These are phyloP conservation scores for Herpetomonas samuelpessoai DNA, from an alignment of 208 protist genomes.

Conservation along the genomic window DNA sequence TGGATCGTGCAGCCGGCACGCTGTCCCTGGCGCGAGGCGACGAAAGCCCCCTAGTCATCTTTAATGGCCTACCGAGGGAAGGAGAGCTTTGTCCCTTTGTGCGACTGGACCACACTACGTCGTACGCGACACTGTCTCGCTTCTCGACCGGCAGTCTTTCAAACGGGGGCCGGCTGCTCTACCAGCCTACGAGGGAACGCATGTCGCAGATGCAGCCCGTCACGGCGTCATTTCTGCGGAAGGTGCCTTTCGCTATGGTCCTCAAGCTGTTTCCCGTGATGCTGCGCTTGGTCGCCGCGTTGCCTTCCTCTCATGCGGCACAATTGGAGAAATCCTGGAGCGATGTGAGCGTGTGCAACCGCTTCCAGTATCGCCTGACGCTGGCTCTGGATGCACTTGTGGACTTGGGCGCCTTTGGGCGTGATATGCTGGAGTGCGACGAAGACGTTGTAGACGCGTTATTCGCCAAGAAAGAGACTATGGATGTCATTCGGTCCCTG, in stretches of 20 bases:
- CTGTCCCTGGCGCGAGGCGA: conserved; percentile 74
- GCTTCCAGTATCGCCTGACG: conserved; percentile 66
- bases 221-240: conserved; percentile 63
- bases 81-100: conserved; percentile 78
- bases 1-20: conserved; percentile 68
- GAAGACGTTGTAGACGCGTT: conserved; percentile 25
- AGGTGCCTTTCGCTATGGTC: conserved; percentile 61
- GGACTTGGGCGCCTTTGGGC: conserved; percentile 58
- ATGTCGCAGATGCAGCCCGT: conserved; percentile 50
- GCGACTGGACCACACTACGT: conserved; percentile 77
- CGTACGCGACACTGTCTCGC: conserved; percentile 63
- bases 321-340: conserved; percentile 54
- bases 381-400: conserved; percentile 47
- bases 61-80: conserved; percentile 63
- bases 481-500: conserved; percentile 12
- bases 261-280: conserved; percentile 54
- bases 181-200: conserved; percentile 40
- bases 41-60: conserved; percentile 74
- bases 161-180: conserved; percentile 11
- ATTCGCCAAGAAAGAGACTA: conserved; percentile 4
- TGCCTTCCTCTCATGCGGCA: conserved; percentile 45
- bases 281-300: conserved; percentile 29
- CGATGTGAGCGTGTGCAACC: conserved; percentile 42
- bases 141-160: conserved; percentile 43
- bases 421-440: conserved; percentile 21